phyloP scores from a whole-genome alignment of 805 yeast species.

The Myxozyma mucilagina region DNA sequence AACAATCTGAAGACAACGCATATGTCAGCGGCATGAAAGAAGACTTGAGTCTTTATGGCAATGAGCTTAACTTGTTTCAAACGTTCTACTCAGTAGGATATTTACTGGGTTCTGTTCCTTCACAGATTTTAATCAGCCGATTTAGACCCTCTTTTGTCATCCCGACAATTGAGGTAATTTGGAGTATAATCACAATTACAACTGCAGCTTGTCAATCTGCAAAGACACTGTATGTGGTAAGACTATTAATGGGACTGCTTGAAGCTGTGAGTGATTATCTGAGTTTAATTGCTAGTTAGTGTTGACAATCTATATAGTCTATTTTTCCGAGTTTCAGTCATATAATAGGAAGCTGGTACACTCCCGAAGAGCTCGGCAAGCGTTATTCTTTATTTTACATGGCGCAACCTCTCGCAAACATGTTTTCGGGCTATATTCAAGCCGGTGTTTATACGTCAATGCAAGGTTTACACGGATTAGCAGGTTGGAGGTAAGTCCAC shows the following conservation, averaged over 20 bases:
- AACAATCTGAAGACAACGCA: constrained; percentile 49
- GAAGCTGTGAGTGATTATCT: constrained; percentile 31
- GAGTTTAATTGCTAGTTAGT: constrained; percentile 46
- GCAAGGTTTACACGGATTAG: constrained; percentile 54
- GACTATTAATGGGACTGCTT: constrained; percentile 38
- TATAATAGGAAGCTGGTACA: constrained; percentile 48
- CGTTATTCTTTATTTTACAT: constrained; percentile 60
- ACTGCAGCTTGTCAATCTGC: constrained; percentile 34
- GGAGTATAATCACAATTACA: constrained; percentile 47
- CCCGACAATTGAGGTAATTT: constrained; percentile 48
- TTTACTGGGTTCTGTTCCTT: constrained; percentile 50
- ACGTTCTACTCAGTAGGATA: constrained; percentile 40
- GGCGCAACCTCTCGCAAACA: constrained; percentile 62
- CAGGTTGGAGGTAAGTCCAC: constrained; percentile 55
- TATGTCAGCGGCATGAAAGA: constrained; percentile 65
- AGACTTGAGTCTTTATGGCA: constrained; percentile 43
- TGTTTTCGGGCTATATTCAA: constrained; percentile 64
- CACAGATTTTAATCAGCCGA: constrained; percentile 41
- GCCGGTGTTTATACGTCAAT: constrained; percentile 53
- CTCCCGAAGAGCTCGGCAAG: constrained; percentile 56
- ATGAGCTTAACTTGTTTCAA: constrained; percentile 23
- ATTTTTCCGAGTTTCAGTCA: constrained; percentile 49
- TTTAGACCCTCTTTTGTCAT: constrained; percentile 34
- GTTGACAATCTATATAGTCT: constrained; percentile 6
- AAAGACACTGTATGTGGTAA: constrained; percentile 35